Conservation (phyloP, 108 stramenopile genomes). For the Cyclotella baltica region DNA sequence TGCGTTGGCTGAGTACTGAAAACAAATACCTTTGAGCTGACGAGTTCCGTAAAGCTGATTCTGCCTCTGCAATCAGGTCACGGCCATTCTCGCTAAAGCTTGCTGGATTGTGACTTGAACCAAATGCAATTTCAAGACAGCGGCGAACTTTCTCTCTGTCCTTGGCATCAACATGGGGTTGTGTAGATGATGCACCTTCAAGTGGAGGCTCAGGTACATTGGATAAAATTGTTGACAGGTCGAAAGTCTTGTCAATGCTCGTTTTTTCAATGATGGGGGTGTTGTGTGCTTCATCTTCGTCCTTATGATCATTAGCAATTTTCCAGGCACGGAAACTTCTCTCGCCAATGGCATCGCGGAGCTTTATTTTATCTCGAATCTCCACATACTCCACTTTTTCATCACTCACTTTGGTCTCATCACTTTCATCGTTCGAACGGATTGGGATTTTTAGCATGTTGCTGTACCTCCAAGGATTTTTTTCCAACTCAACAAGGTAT, state of each 20-base stretch:
- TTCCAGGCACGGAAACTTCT: conserved; percentile 74
- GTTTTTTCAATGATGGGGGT: conserved; percentile 44
- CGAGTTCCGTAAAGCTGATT: conserved; percentile 79
- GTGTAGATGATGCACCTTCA: conserved; percentile 49
- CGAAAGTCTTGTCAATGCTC: conserved; percentile 50
- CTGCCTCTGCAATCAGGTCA: conserved; percentile 79
- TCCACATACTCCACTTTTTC: not conserved
- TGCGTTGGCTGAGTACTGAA: conserved; percentile 72
- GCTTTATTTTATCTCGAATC: conserved; percentile 55
- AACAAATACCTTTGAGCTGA: conserved; percentile 83
- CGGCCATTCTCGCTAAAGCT: conserved; percentile 71
- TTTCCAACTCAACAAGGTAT: conserved; percentile 76
- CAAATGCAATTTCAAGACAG: conserved; percentile 69
- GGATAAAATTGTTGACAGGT: conserved; percentile 55
- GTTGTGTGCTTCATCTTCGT: conserved; percentile 44
- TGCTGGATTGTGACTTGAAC: conserved; percentile 23
- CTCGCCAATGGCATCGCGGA: conserved; percentile 87
- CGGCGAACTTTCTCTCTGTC: conserved; percentile 75
- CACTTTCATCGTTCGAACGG: not conserved
- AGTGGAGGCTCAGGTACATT: conserved; percentile 52
- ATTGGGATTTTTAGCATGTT: conserved; percentile 61
- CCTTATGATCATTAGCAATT: conserved; percentile 64
- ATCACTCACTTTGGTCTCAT: conserved; percentile 10
- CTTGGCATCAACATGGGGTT: conserved; percentile 71
- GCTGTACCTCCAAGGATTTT: conserved; percentile 79